Evolutionary conservation across 345 rosid species (phyloP), one percentile per base, ranked within the genome.

Genomic region (Sisymbrium irio): DNA sequence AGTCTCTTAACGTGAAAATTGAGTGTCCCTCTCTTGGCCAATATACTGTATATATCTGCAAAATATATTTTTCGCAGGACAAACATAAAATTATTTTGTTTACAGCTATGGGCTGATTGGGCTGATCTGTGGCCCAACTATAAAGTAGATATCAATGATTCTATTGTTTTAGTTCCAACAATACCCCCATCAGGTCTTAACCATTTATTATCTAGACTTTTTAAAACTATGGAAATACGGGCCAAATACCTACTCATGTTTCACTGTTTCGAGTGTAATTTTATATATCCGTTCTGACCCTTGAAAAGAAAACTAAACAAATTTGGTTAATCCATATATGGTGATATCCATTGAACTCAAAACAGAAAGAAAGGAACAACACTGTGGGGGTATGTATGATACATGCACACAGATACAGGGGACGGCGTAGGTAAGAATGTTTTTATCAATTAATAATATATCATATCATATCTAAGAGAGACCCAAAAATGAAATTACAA

Each of bases 361-460:
- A 18, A 36, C 6, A 37, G 10, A 33, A 62, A 50, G n/a, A 27
- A 32, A 5, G 9, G 54, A 53, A 41, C 54, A 73, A 54, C 46
- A 72, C 54, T 54, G 71, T 64, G 32, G 56, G 57, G 45, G 56
- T 65, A 44, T 55, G 32, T 65, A 64, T 55, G 40, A 44, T 25
- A 56, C 65, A 73, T 54, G 12, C 56, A 62, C 18, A 54, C 46
- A 54, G 42, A 44, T 36, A 65, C 70, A 42, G 27, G 22, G 70
- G 12, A 27, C 9, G 63, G 27, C 4, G 62, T 64, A 55, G 33
- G 66, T 73, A 65, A 73, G 65, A 65, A 45, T 45, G 50, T 28
- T 39, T 61, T 5, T 46, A 33, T 65, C 50, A 73, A 45, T 44
- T 73, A 55, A 56, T 65, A 54, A 42, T 7, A 17, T 53, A 57